A percentile compares a stretch with the other conserved stretches of the same genome.
Conservation (phyloP, 2,329 filamentous ascomycete species). For the Fusarium robinianum region DNA sequence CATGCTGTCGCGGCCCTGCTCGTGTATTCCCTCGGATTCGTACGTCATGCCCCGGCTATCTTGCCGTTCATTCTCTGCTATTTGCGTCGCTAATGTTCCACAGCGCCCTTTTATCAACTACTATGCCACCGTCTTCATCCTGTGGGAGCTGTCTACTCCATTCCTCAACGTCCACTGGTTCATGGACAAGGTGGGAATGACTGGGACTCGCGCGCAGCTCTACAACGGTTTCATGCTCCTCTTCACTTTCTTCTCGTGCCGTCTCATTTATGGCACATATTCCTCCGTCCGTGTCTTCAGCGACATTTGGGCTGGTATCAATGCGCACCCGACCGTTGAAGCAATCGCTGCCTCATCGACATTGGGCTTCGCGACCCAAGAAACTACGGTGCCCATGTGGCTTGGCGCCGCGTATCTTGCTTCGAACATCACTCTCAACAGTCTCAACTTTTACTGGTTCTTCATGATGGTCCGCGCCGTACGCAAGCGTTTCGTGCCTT, state of each 20-base stretch:
- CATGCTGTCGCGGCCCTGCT: slow-evolving; percentile 75
- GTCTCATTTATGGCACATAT: slow-evolving; percentile 77
- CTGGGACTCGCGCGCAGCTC: slow-evolving; percentile 72
- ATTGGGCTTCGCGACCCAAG: slow-evolving; percentile 53
- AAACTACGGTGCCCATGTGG: slow-evolving; percentile 67
- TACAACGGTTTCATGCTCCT: slow-evolving; percentile 78
- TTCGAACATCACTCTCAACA: slow-evolving; percentile 73
- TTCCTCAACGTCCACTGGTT: slow-evolving; percentile 93
- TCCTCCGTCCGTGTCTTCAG: slow-evolving; percentile 70
- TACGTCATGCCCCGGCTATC: slow-evolving; percentile 52
- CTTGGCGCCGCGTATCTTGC: slow-evolving; percentile 68
- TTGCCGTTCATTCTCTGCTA: not conserved
- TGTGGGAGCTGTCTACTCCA: slow-evolving; percentile 84
- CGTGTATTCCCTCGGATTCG: slow-evolving; percentile 79
- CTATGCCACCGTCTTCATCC: slow-evolving; percentile 79
- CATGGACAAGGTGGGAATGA: slow-evolving; percentile 83
- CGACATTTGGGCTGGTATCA: slow-evolving; percentile 65
- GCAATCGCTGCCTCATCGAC: slow-evolving; percentile 26
- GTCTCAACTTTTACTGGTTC: slow-evolving; percentile 85
- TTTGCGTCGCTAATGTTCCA: slow-evolving; percentile 15
- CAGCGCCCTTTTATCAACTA: slow-evolving; percentile 84
- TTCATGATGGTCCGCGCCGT: slow-evolving; percentile 83
- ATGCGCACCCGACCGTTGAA: slow-evolving; percentile 44
- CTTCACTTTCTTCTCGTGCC: slow-evolving; percentile 74
- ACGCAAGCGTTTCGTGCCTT: slow-evolving; percentile 71